Percentiles rank a stretch among this genome's conserved stretches.
Conservation (phyloP, 257 asterid species). For the Leonotis leonurus region DNA sequence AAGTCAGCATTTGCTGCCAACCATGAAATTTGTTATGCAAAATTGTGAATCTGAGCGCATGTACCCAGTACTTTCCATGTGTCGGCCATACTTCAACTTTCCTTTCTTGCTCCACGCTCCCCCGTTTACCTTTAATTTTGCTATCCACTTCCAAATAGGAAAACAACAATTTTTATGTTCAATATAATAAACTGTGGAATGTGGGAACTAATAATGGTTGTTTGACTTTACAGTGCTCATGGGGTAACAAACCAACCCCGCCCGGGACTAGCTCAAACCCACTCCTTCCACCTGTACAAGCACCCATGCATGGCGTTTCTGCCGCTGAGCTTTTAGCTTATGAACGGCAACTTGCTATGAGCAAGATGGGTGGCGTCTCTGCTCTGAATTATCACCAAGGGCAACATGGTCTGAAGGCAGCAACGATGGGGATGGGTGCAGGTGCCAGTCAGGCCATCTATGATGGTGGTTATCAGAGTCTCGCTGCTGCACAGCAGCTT, state of each 20-base stretch:
- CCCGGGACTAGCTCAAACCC: slow-evolving; percentile 81
- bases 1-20: neutral
- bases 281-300: slow-evolving; percentile 71
- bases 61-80: neutral
- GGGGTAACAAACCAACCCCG: slow-evolving; percentile 97
- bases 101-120: neutral
- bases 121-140: neutral
- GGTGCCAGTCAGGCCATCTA: slow-evolving; percentile 89
- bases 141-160: neutral
- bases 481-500: slow-evolving; percentile 81
- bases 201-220: too few relatives aligned
- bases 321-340: slow-evolving; percentile 61
- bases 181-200: too few relatives aligned
- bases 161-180: neutral
- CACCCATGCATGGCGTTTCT: slow-evolving; percentile 44
- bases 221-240: slow-evolving; percentile 52
- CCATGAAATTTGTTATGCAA: neutral
- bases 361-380: slow-evolving; percentile 69
- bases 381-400: slow-evolving; percentile 52
- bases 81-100: neutral
- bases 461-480: slow-evolving; percentile 75
- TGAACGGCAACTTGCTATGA: slow-evolving; percentile 70
- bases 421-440: slow-evolving; percentile 41
- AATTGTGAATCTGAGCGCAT: neutral
- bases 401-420: slow-evolving; percentile 48